phyloP scores from a whole-genome alignment of 1,284 basidiomycete species.

The Leccinum fallax region DNA sequence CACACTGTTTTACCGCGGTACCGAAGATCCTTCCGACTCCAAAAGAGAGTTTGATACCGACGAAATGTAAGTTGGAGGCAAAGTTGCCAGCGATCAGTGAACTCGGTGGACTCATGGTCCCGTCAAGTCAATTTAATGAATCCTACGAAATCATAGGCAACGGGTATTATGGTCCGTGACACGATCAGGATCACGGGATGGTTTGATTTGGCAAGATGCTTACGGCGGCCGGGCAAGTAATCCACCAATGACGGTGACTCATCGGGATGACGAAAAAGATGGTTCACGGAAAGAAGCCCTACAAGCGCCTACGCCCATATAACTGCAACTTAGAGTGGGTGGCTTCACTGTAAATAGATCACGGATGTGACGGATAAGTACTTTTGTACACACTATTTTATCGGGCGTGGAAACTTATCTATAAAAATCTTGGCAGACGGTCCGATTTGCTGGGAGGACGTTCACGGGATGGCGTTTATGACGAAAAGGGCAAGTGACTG shows the following conservation, averaged over 20 bases:
- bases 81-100: background rate
- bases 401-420: background rate
- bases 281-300: background rate
- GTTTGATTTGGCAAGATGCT: background rate
- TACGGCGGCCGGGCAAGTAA: background rate
- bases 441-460: background rate
- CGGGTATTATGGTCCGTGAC: background rate
- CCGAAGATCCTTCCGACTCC: background rate
- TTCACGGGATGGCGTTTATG: background rate
- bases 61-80: background rate
- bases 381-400: background rate
- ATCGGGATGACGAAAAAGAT: background rate
- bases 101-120: background rate
- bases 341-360: background rate
- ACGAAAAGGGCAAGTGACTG: background rate
- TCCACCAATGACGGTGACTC: background rate
- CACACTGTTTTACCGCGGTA: background rate
- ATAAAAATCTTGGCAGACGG: background rate
- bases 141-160: background rate
- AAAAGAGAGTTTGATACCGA: background rate
- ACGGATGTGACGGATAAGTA: background rate
- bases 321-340: background rate
- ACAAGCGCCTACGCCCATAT: background rate
- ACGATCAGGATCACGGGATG: background rate
- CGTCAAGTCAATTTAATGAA: background rate